These are phyloP conservation scores for Ilyonectria sp. DNA, from an alignment of 2,329 filamentous ascomycete species.

Conservation along the genomic window DNA sequence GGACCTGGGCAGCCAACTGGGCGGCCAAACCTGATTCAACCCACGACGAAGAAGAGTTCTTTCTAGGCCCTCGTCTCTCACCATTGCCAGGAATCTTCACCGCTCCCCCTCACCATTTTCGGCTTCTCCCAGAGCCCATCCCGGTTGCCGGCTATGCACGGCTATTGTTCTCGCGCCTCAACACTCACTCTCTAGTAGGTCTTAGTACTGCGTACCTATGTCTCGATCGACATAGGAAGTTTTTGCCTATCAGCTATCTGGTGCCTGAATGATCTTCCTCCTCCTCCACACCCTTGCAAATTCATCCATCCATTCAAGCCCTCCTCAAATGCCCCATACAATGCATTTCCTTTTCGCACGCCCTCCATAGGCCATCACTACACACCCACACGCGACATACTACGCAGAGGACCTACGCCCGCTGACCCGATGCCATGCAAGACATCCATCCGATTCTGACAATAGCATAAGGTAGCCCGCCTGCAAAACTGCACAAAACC, in stretches of 20 bases:
- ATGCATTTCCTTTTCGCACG: not conserved
- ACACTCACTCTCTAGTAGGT: not conserved
- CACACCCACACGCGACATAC: conserved; percentile 1
- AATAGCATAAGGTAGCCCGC: conserved; percentile 8
- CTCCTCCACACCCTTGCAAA: not conserved
- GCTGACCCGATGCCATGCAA: conserved; percentile 39
- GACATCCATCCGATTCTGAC: conserved; percentile 27
- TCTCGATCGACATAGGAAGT: not conserved
- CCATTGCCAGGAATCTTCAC: conserved; percentile 12
- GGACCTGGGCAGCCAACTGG: conserved; percentile 31
- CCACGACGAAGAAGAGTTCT: not conserved
- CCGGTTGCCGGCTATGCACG: conserved; percentile 40
- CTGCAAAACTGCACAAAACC: not conserved
- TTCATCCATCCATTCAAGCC: conserved; percentile 16
- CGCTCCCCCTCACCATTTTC: conserved; percentile 10
- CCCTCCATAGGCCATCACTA: not conserved
- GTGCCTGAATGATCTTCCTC: conserved; percentile 28
- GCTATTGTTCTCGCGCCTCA: conserved; percentile 29
- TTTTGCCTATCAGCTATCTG: not conserved
- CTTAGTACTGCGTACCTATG: not conserved
- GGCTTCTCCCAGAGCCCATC: conserved; percentile 10
- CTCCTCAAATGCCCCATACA: conserved; percentile 3
- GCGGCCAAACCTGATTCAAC: conserved; percentile 14
- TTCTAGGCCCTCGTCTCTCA: not conserved
- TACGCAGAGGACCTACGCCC: conserved; percentile 2